These are phyloP conservation scores for Durio zibethinus DNA, from an alignment of 345 rosid genomes.

Conservation along the genomic window DNA sequence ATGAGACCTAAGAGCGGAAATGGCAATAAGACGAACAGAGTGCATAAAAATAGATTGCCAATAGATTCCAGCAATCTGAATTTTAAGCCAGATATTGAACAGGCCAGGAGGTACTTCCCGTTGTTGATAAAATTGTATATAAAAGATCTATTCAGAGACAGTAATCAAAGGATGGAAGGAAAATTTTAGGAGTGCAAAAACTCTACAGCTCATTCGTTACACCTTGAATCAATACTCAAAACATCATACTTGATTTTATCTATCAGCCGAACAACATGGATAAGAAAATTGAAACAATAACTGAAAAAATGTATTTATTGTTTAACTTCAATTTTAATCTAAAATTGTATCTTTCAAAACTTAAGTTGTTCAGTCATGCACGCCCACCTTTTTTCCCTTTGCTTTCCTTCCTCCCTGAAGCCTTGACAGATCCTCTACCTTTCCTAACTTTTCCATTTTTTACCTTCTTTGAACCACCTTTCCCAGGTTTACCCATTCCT, in stretches of 20 bases:
- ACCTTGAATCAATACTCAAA: neutral
- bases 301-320: neutral
- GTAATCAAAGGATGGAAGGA: neutral
- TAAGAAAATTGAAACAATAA: neutral
- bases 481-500: slow-evolving; percentile 52
- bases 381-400: slow-evolving; percentile 33
- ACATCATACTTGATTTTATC: neutral
- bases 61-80: neutral
- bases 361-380: slow-evolving; percentile 20
- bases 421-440: slow-evolving; percentile 45
- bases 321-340: neutral
- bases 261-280: neutral
- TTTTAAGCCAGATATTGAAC: neutral
- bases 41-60: neutral
- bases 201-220: neutral
- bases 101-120: neutral
- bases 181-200: neutral
- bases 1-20: no score
- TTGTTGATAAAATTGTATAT: neutral
- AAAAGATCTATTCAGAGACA: neutral
- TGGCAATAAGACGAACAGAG: no score
- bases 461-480: slow-evolving; percentile 52
- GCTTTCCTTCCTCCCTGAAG: slow-evolving; percentile 40
- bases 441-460: slow-evolving; percentile 38
- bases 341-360: neutral